These are phyloP conservation scores for Hypoxylon sp. DNA, from an alignment of 2,329 filamentous ascomycete genomes.

Conservation along the genomic window DNA sequence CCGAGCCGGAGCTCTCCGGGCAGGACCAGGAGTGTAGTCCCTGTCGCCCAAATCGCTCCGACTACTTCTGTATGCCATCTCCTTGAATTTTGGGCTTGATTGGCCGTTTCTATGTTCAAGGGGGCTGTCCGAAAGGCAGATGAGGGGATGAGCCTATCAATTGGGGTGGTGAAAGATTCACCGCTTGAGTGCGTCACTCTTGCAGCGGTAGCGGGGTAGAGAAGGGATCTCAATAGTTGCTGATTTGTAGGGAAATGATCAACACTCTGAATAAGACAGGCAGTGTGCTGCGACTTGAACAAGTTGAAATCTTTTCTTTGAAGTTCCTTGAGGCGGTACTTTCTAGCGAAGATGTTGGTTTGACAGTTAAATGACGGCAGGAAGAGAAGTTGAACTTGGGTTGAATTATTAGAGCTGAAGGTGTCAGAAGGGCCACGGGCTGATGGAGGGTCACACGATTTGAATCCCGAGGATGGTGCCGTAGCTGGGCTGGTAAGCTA, in stretches of 20 bases:
- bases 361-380: constrained; percentile 23
- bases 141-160: constrained; percentile 32
- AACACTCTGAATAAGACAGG: constrained; percentile 27
- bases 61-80: constrained; percentile 51
- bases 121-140: constrained; percentile 15
- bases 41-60: constrained; percentile 62
- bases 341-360: constrained; percentile 4
- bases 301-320: constrained; percentile 9
- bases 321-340: constrained; percentile 18
- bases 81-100: constrained; percentile 26
- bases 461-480: constrained; percentile 24
- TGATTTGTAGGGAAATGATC: constrained; percentile 39
- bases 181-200: constrained; percentile 42
- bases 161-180: constrained; percentile 40
- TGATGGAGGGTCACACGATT: constrained; percentile 47
- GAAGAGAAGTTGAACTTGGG: constrained; percentile 17
- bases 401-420: constrained; percentile 37
- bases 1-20: constrained; percentile 47
- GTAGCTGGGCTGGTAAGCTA: constrained; percentile 33
- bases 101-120: constrained; percentile 23
- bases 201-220: constrained; percentile 42
- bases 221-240: constrained; percentile 34
- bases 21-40: constrained; percentile 59
- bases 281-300: constrained; percentile 27
- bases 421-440: constrained; percentile 36